Base-by-base conservation (phyloP, 1,284 basidiomycete species). In the Meripilus lineatus region DNA sequence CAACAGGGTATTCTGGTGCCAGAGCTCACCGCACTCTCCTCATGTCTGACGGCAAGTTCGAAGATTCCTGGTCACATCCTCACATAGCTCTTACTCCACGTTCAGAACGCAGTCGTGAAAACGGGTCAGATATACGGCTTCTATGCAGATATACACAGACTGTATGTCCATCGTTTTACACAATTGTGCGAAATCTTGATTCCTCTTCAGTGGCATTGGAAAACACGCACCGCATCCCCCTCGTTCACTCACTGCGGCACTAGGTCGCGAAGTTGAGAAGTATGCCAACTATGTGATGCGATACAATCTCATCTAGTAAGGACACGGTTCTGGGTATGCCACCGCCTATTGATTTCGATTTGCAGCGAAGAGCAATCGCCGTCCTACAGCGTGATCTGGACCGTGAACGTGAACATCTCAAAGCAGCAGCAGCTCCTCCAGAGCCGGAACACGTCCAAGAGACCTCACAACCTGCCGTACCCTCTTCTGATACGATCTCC, bases 231-330 rank as follows among this genome's bases (percentile, higher is more conserved):
- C 75, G n/a, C 62, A 72, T 43, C 84, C 86, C 24, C 85, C 85
- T 4, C 74, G 66, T 13, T 72, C 80, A 5, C 61, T 88, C 14
- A 79, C 74, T 5, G 67, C 76, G 4, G 70, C 80, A 13, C 69
- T 89, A 18, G 82, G 84, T 11, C 74, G 75, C 28, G 84, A 87
- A 55, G 65, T 88, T 2, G 84, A 86, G 57, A 80, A 75, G 55
- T 89, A 84, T 52, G 84, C 54, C 84, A 86, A 53, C 54, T 89
- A 5, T 87, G 84, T 50, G 86, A 89, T 56, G 68, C 76, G 2
- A 75, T 89, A 40, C 86, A 89, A 57, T 71, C 77, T 28, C 77
- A 80, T 42, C 56, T 89, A 49, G 86, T 81, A 58, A 61, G 79
- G 53, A n/a, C 57, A 43, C 15, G 3, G 20, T 22, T 15, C 38